Evolutionary conservation across 2,329 filamentous ascomycete genomes (phyloP), one percentile per base, ranked within the genome.

Genomic region (Xylaria sp.): DNA sequence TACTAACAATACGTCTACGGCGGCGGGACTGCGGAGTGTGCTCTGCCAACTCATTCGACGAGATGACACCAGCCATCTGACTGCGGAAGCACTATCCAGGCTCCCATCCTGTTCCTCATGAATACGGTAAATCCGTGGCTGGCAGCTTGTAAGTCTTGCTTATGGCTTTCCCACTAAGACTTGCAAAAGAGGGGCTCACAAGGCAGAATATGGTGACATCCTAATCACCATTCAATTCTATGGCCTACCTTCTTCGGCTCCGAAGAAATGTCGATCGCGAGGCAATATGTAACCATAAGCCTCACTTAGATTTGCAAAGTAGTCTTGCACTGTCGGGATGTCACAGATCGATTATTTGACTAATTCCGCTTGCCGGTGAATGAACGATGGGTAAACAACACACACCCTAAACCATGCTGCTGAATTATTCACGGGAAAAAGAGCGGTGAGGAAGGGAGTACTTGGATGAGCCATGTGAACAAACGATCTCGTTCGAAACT

Each of bases 141-240:
- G 10, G 15, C 5, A 38, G 10, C 33, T 48, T 36, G 48, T 46
- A 23, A 40, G 38, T 26, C 28, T 67, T 67, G 56, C 65, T 36
- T 66, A 65, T 56, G 46, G 31, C 54, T 59, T 23, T 57, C 59
- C 57, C 60, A 54, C 67, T 66, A 70, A 72, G 70, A 74, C 71
- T 49, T 60, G 62, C 64, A 72, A 64, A 67, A 72, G 65, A 72
- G n/a, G 48, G 40, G 63, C 44, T 48, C 20, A 46, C 36, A 48
- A 42, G 28, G 20, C 28, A 42, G 15, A 44, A 40, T 13, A 28
- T 26, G 23, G 63, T 36, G 9, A 42, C 20, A n/a, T n/a, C 33
- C 51, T n/a, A 7, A 28, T 51, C 17, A 40, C 13, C 20, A 49
- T 20, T 15, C 15, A 33, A 53, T n/a, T 17, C 51, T 17, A n/a